Conservation (phyloP, 768 basidiomycete genomes). For the Tephrocybe sp. region DNA sequence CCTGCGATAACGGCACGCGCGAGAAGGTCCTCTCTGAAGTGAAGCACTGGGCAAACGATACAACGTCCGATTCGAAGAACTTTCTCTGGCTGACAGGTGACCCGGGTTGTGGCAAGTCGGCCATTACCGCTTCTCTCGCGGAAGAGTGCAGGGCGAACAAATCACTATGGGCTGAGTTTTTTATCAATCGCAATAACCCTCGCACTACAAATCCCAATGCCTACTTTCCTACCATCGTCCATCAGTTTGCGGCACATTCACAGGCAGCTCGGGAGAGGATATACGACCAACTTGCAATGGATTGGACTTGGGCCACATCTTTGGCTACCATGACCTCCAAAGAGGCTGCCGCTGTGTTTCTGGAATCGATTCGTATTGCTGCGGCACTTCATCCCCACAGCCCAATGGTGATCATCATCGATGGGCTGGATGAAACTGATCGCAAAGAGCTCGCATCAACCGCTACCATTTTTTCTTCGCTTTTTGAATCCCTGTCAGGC, state of each 20-base stretch:
- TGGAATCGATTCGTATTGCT: slow-evolving; percentile 10
- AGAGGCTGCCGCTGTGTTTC: slow-evolving; percentile 16
- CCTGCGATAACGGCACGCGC: slow-evolving; percentile 16
- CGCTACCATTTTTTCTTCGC: slow-evolving; percentile 11
- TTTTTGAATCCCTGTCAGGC: slow-evolving; percentile 2
- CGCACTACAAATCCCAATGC: slow-evolving; percentile 14
- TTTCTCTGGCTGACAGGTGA: slow-evolving; percentile 19
- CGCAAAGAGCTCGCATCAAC: slow-evolving; percentile 5
- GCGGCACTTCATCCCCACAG: neutral
- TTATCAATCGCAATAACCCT: slow-evolving; percentile 16
- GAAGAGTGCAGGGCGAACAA: slow-evolving; percentile 14
- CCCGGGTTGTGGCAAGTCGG: slow-evolving; percentile 18
- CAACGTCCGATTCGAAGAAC: neutral
- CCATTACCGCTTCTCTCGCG: slow-evolving; percentile 17
- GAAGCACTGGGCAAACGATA: slow-evolving; percentile 11
- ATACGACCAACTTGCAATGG: neutral
- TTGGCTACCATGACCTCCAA: slow-evolving; percentile 8
- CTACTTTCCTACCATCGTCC: slow-evolving; percentile 19
- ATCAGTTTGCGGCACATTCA: slow-evolving; percentile 9
- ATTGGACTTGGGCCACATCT: neutral
- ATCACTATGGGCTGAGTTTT: slow-evolving; percentile 17
- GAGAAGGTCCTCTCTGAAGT: slow-evolving; percentile 13
- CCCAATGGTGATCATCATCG: slow-evolving; percentile 18
- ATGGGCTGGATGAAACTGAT: slow-evolving; percentile 18
- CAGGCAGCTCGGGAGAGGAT: slow-evolving; percentile 6